Evolutionary conservation across 345 rosid genomes (phyloP), one percentile per base, ranked within the genome.

Genomic region (Microthlaspi erraticum): DNA sequence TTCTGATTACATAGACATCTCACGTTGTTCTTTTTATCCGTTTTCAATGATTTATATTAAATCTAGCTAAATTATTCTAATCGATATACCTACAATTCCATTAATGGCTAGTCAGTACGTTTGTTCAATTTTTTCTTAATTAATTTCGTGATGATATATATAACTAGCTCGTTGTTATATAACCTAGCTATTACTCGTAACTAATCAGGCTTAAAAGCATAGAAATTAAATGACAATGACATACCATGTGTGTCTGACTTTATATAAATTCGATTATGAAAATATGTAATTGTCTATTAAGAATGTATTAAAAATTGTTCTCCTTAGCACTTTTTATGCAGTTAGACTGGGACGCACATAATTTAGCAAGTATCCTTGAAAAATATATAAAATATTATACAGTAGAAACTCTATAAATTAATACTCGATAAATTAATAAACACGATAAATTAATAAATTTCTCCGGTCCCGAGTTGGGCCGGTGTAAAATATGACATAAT

Each of bases 1-100:
- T 74, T 60, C 78, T 60, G 10, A 74, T 74, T 67, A 43, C 57
- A 36, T 44, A 34, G 78, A 67, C 78, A 74, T 50, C 50, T 43
- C 73, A 74, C 51, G 78, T 67, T 74, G 41, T 67, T 66, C 8
- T 10, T 66, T 26, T 64, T 5, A 26, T 14, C 2, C 34, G 2
- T 7, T 70, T 56, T 57, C 59, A 55, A 29, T 0, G 6, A 29
- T 48, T 37, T 26, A 37, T 11, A 38, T 17, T 48, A n/a, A 49
- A 16, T 29, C 0, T 16, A 38, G 11, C 8, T 17, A 16, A 11
- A 8, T 17, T 49, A 39, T 13, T 31, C 1, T 38, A 48, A 37
- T 11, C 12, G 29, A 38, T 52, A 5, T 51, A 51, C 13, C 2
- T 32, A 32, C 34, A 50, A 2, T 38, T 48, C 52, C 43, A 60